These are phyloP conservation scores for Cephalotrichum gorgonifer DNA, from an alignment of 2,329 filamentous ascomycete genomes.

Conservation along the genomic window DNA sequence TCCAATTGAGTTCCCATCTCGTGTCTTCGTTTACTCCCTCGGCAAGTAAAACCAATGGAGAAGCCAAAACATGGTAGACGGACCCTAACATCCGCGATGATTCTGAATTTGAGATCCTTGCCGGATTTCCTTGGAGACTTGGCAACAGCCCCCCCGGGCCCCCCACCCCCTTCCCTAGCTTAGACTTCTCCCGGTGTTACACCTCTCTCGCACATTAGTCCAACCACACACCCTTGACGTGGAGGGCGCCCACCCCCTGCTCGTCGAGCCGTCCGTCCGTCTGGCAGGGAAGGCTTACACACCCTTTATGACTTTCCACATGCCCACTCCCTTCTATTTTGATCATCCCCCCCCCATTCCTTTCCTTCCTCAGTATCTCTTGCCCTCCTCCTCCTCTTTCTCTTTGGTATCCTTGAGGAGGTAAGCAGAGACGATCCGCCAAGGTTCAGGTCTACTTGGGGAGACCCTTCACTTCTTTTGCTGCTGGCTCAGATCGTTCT, in stretches of 20 bases:
- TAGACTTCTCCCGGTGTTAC: conserved; percentile 3
- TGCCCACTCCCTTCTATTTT: conserved; percentile 9
- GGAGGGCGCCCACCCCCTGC: not conserved
- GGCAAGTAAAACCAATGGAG: not conserved
- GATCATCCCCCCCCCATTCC: conserved; percentile 8
- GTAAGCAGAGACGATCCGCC: not conserved
- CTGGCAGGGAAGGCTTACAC: not conserved
- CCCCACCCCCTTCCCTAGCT: not conserved
- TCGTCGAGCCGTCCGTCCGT: not conserved
- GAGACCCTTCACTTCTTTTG: conserved; percentile 27
- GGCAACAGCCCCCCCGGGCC: not conserved
- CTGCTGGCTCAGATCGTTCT: conserved; percentile 52
- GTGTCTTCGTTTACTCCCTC: not conserved
- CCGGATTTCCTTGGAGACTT: not conserved
- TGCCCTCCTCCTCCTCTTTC: conserved; percentile 8
- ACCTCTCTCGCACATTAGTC: not conserved
- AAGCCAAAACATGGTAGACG: not conserved
- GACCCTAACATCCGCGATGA: not conserved
- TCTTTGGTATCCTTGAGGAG: conserved; percentile 3
- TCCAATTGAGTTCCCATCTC: too few relatives aligned
- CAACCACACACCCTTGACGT: not conserved
- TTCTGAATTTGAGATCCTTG: conserved; percentile 1
- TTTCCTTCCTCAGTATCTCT: conserved; percentile 12
- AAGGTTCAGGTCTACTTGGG: conserved; percentile 9
- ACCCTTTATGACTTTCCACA: conserved; percentile 5